Base-by-base conservation (phyloP, 1,284 basidiomycete species). In the Xerocomus nothofagi region DNA sequence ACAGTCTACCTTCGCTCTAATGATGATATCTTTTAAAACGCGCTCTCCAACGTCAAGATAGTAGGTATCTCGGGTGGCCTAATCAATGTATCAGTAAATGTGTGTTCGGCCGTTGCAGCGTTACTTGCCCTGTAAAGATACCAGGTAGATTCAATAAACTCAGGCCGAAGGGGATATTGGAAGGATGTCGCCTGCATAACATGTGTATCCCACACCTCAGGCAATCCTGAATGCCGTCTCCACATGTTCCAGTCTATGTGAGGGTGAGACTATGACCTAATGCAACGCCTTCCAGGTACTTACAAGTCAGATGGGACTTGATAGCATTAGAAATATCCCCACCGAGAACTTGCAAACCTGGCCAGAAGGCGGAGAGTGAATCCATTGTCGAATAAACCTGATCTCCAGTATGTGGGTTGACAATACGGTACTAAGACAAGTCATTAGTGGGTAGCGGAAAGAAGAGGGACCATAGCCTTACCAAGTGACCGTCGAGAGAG, bases 71-170 rank as follows among this genome's bases (percentile, higher is more conserved):
- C 78, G 81, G 3, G 94, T 98, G 17, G 94, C 94, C 90, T 94
- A 57, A 15, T n/a, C 9, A 44, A 40, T n/a, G 23, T 31, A 23
- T 56, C 33, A 54, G 50, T 17, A 50, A 50, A 41, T 33, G 12
- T 7, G 3, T 7, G 10, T n/a, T 26, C n/a, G n/a, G 39, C 44
- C 6, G 7, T 33, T 38, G 18, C 27, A 37, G n/a, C n/a, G 5
- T 1, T 10, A 71, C 82, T 57, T 60, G 91, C 92, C 45, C 88
- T 79, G 63, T 97, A 95, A 10, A 98, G 75, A 70, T 95, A 96
- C 81, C 93, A 95, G 3, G 91, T 98, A 21, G 89, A 93, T 70
- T 97, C 93, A 51, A 95, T 80, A 59, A 95, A 93, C 69, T 97
- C 93, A 76, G 89, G 93, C 51, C 93, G 77, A 47, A 94, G 73